These are phyloP conservation scores for Sphaerulina musiva DNA, from an alignment of 2,329 filamentous ascomycete species.

Conservation along the genomic window DNA sequence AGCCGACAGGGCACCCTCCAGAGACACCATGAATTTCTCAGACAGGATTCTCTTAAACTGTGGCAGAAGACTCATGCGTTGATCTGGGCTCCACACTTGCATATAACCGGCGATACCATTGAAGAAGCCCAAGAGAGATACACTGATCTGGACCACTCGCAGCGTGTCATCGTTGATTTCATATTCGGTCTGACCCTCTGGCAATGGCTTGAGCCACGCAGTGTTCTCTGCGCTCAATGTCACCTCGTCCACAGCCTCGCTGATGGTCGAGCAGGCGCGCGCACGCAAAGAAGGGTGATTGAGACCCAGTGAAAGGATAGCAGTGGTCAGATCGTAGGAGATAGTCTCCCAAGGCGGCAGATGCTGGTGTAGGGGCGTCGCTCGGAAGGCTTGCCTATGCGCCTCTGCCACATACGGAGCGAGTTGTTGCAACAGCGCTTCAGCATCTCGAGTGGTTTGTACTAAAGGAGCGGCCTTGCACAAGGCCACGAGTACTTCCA, in stretches of 20 bases:
- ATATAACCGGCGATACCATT: conserved; percentile 71
- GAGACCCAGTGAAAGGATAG: conserved; percentile 72
- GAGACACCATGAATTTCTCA: conserved; percentile 73
- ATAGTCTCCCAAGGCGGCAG: conserved; percentile 83
- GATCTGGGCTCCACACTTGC: conserved; percentile 71
- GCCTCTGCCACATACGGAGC: conserved; percentile 80
- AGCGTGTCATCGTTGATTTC: conserved; percentile 25
- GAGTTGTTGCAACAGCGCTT: conserved; percentile 71
- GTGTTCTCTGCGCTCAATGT: conserved; percentile 53
- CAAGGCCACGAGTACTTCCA: conserved; percentile 83
- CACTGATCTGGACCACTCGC: conserved; percentile 59
- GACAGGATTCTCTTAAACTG: conserved; percentile 68
- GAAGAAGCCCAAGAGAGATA: conserved; percentile 85
- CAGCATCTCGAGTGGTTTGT: conserved; percentile 62
- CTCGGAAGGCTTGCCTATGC: conserved; percentile 67
- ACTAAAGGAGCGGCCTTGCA: conserved; percentile 82
- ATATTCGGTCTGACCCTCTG: conserved; percentile 20
- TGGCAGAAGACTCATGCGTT: conserved; percentile 67
- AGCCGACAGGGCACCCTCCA: conserved; percentile 85
- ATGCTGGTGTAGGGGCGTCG: conserved; percentile 74
- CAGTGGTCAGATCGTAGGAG: conserved; percentile 69
- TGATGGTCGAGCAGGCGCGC: conserved; percentile 59
- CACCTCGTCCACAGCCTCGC: conserved; percentile 67
- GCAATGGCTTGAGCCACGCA: conserved; percentile 28
- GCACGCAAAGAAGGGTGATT: conserved; percentile 64